Conservation (phyloP, 148 eudicot genomes). For the Rhododendron simsii region DNA sequence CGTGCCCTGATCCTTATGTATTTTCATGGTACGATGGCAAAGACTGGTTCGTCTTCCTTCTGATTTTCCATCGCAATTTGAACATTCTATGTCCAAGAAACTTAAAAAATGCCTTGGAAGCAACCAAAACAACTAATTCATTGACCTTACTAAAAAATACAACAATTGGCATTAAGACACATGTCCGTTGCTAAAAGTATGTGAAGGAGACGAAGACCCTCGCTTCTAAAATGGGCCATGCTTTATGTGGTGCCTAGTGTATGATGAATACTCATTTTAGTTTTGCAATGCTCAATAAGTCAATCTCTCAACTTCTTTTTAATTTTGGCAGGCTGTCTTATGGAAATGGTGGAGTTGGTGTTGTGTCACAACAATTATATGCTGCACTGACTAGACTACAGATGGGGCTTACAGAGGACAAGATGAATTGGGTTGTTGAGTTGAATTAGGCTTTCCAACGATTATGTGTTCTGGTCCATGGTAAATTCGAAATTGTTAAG, state of each 20-base stretch:
- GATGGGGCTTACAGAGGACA: constrained; percentile 81
- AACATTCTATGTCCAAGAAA: not conserved
- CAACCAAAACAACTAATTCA: not conserved
- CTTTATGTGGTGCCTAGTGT: not conserved
- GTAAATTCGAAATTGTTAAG: not conserved
- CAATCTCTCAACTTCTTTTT: not conserved
- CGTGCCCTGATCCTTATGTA: not conserved
- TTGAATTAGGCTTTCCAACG: constrained; percentile 36
- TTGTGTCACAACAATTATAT: constrained; percentile 71
- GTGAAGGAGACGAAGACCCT: not conserved
- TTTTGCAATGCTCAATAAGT: not conserved
- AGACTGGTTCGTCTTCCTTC: not conserved
- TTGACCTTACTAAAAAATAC: not conserved
- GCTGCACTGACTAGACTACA: constrained; percentile 71
- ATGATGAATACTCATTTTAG: not conserved
- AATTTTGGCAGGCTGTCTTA: constrained; percentile 41
- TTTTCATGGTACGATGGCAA: not conserved
- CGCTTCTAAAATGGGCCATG: not conserved
- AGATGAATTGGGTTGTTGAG: constrained; percentile 69
- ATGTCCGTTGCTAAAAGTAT: not conserved
- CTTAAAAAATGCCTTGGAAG: not conserved
- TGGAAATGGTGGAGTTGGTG: constrained; percentile 62
- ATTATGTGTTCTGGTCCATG: not conserved
- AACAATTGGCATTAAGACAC: not conserved
- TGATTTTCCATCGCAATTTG: not conserved